Evolutionary conservation across 208 protist genomes (phyloP).

Genomic region (Angomonas ambiguus): DNA sequence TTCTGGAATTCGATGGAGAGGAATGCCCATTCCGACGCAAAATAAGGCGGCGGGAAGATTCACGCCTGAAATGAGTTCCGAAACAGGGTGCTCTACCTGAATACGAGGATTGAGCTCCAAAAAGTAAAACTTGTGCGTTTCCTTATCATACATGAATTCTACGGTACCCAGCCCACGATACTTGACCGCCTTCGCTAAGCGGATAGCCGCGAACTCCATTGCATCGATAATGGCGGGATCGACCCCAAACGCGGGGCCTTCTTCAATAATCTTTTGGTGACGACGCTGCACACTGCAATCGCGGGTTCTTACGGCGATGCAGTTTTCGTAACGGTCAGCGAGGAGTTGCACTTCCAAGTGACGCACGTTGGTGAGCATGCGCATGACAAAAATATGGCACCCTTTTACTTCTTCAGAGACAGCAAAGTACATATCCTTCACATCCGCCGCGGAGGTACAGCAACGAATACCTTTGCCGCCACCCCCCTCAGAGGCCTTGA

Average conservation of each 20-base stretch:
- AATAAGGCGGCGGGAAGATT: constrained; percentile 95
- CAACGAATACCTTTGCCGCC: constrained; percentile 98
- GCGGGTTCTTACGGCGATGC: constrained; percentile 91
- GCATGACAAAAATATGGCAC: constrained; percentile 98
- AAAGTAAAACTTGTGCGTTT: constrained; percentile 91
- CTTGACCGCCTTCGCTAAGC: constrained; percentile 89
- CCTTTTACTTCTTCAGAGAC: constrained; percentile 95
- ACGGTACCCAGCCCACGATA: constrained; percentile 96
- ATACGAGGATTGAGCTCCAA: constrained; percentile 98
- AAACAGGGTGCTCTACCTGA: constrained; percentile 98
- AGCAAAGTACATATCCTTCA: constrained; percentile 80
- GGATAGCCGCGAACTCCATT: constrained; percentile 94
- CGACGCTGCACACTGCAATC: constrained; percentile 98
- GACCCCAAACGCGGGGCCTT: constrained; percentile 92
- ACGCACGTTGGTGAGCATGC: constrained; percentile 87
- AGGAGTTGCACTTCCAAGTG: constrained; percentile 98
- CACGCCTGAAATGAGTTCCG: constrained; percentile 94
- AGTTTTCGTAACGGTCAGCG: constrained; percentile 92
- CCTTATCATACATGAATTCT: constrained; percentile 96
- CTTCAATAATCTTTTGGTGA: constrained; percentile 98
- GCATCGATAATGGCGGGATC: constrained; percentile 58
- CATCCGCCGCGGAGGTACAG: constrained; percentile 74
- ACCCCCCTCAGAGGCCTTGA: constrained; percentile 98
- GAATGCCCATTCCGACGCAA: constrained; percentile 97
- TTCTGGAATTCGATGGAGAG: constrained; percentile 93